These are phyloP conservation scores for Sanguinoderma infundibulare DNA, from an alignment of 1,284 basidiomycete genomes.

Conservation along the genomic window DNA sequence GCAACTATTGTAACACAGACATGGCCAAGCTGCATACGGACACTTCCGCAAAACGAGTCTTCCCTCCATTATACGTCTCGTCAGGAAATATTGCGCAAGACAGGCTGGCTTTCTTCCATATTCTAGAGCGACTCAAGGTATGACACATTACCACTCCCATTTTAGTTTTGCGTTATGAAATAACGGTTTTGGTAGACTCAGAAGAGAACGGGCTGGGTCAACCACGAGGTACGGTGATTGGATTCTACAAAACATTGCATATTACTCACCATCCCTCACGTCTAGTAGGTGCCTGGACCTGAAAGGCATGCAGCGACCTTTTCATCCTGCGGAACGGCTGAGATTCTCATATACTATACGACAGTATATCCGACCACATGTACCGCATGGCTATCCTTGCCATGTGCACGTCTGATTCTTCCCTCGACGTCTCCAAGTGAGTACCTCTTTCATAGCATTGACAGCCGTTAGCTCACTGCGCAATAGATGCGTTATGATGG, in stretches of 20 bases:
- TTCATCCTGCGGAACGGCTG: not conserved
- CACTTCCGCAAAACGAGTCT: conserved; percentile 36
- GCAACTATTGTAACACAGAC: not conserved
- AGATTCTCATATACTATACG: not conserved
- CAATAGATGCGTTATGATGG: conserved; percentile 85
- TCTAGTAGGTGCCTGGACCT: conserved; percentile 67
- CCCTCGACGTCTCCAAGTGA: conserved; percentile 80
- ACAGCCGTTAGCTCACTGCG: not conserved
- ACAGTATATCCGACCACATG: conserved; percentile 96
- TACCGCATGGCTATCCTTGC: conserved; percentile 95
- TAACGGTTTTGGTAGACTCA: conserved; percentile 65
- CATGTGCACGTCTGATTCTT: conserved; percentile 76
- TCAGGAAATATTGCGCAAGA: conserved; percentile 65
- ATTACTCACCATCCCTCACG: not conserved
- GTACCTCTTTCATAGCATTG: conserved; percentile 16
- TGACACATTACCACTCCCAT: not conserved
- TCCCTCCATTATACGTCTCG: conserved; percentile 59
- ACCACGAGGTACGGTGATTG: conserved; percentile 64
- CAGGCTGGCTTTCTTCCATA: conserved; percentile 87
- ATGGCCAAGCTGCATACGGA: not conserved
- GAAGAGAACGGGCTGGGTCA: conserved; percentile 94
- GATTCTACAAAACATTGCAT: not conserved
- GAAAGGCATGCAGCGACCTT: conserved; percentile 63
- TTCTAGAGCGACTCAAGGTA: conserved; percentile 88
- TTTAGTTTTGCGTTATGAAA: not conserved